Evolutionary conservation across 202 grass and related monocot genomes (phyloP), one percentile per base, ranked within the genome.

Genomic region (Digitaria exilis): DNA sequence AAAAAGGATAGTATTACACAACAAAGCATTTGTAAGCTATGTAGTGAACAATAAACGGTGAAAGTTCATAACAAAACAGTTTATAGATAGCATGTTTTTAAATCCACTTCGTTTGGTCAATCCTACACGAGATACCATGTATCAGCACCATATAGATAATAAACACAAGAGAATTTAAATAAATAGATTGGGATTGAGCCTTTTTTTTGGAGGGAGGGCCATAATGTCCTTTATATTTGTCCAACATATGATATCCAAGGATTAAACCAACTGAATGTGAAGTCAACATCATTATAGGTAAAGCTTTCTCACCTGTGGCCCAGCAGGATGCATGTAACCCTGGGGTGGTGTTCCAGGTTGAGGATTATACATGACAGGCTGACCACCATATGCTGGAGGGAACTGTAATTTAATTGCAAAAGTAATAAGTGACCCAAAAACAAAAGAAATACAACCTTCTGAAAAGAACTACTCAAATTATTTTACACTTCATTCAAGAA

Each of bases 291-390:
- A 87, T 24, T 48, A 43, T 24, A 34, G 59, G 39, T 79, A 21
- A 43, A 82, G 26, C 45, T 78, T 70, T 63, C 42, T 85, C 81
- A 97, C 94, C 76, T 85, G 88, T 56, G 84, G 82, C 30, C 78
- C 84, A 89, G 83, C 79, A 84, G 94, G 94, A 83, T 88, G 91
- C 67, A 97, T 85, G 71, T 89, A 97, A 81, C 81, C 88, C 73
- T 93, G 94, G 35, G 91, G 91, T 0, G 85, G 73, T 67, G 73
- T 69, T 80, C 87, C 91, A 84, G 88, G 78, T 79, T 88, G 94
- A 77, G 91, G 75, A 87, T 83, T 91, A 78, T 93, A 97, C 46
- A 91, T 62, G 66, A 91, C 72, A 76, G 75, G 91, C 59, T 93
- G 91, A 15, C 75, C 85, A 79, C 90, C 91, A 86, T 89, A 97